phyloP scores from a whole-genome alignment of 164 flowering plant species.

The Magnolia changhungtana region DNA sequence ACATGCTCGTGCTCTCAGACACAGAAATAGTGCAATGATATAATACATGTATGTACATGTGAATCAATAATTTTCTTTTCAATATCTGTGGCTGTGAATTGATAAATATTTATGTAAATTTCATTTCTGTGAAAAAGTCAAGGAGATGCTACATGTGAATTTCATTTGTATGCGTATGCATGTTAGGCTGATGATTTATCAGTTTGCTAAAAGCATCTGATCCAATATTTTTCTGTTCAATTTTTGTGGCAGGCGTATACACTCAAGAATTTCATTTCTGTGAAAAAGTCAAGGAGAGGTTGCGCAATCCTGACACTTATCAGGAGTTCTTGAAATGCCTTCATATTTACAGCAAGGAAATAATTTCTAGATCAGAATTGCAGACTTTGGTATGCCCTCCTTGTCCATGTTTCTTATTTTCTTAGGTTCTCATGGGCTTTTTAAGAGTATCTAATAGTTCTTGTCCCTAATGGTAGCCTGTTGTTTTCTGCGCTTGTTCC shows the following conservation, averaged over 20 bases:
- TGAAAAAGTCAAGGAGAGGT: conserved; percentile 74
- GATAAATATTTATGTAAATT: conserved; percentile 44
- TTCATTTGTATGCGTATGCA: too few species aligned
- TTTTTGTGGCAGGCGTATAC: conserved; percentile 38
- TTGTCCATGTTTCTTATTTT: conserved; percentile 1
- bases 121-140: conserved; percentile 67
- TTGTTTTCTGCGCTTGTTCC: neutral
- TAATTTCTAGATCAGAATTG: conserved; percentile 64
- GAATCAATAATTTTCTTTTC: neutral
- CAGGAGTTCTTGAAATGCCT: conserved; percentile 73
- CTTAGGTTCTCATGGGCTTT: neutral
- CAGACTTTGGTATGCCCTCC: conserved; percentile 58
- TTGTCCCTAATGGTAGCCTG: neutral
- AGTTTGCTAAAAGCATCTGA: too few species aligned
- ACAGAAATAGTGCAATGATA: too few species aligned
- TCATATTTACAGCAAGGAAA: conserved; percentile 60
- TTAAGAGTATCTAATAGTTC: neutral
- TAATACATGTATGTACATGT: too few species aligned
- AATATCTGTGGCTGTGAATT: conserved; percentile 27
- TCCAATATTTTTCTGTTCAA: neutral
- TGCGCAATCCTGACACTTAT: conserved; percentile 45
- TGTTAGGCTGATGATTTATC: too few species aligned
- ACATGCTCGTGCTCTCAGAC: too few species aligned
- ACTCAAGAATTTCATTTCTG: conserved; percentile 54
- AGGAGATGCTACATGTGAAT: conserved; percentile 43